phyloP scores from a whole-genome alignment of 805 yeast genomes.

The Ogataea nonfermentans region DNA sequence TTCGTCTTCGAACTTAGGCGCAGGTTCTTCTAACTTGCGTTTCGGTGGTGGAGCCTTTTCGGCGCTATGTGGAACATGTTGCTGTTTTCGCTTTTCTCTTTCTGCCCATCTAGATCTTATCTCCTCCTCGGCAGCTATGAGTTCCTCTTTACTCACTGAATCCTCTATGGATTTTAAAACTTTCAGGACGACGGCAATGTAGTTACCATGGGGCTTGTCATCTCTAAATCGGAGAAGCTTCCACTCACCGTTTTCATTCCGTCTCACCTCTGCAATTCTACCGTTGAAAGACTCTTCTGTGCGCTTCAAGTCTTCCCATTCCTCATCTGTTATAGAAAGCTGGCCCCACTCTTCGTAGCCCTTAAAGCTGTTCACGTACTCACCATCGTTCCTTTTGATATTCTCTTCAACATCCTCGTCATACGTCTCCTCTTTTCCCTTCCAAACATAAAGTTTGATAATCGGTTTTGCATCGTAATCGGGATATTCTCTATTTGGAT shows the following conservation, averaged over 20 bases:
- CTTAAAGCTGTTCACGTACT: conserved; percentile 32
- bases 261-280: conserved; percentile 81
- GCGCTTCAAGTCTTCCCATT: conserved; percentile 75
- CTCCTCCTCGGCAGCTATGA: conserved; percentile 52
- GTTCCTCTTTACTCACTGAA: conserved; percentile 77
- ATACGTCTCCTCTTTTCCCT: conserved; percentile 47
- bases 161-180: conserved; percentile 83
- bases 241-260: conserved; percentile 72
- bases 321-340: conserved; percentile 59
- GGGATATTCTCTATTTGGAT: conserved; percentile 66
- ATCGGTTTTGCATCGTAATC: conserved; percentile 82
- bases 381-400: conserved; percentile 32
- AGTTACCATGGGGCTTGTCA: conserved; percentile 89
- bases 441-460: conserved; percentile 72
- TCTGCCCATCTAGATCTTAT: conserved; percentile 63
- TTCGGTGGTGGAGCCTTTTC: conserved; percentile 8
- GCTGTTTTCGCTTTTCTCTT: conserved; percentile 42
- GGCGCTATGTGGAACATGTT: conserved; percentile 23
- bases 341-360: conserved; percentile 67
- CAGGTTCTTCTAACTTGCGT: conserved; percentile 7
- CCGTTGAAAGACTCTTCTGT: conserved; percentile 83
- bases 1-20: conserved; percentile 17
- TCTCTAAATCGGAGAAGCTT: conserved; percentile 84
- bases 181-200: conserved; percentile 73
- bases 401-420: conserved; percentile 39